A percentile compares a stretch with the other conserved stretches of the same genome.
These are phyloP conservation scores for Geotrichum reessii DNA, from an alignment of 1,139 yeast genomes.

Conservation along the genomic window DNA sequence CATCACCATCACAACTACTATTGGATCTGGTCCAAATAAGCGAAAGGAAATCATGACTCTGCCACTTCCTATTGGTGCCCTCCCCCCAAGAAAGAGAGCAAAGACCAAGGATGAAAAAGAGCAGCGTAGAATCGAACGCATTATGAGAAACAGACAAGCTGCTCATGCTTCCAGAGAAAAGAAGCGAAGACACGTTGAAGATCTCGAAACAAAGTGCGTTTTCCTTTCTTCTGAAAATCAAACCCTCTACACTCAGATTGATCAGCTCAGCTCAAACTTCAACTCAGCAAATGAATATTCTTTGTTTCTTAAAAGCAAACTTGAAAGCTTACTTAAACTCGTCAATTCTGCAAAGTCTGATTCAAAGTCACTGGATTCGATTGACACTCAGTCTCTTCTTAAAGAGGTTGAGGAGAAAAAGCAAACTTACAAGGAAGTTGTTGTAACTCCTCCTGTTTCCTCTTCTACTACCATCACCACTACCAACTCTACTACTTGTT, in stretches of 20 bases:
- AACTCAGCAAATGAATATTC: conserved; percentile 25
- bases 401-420: conserved; percentile 5
- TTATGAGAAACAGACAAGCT: conserved; percentile 88
- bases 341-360: conserved; percentile 27
- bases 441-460: neutral
- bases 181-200: conserved; percentile 88
- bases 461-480: conserved; percentile 5
- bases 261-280: conserved; percentile 24
- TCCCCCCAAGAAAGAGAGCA: conserved; percentile 95
- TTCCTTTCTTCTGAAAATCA: conserved; percentile 30
- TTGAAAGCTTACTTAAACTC: conserved; percentile 30
- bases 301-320: conserved; percentile 25
- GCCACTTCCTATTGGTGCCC: conserved; percentile 41
- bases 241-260: conserved; percentile 26
- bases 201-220: conserved; percentile 52
- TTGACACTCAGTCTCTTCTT: conserved; percentile 21
- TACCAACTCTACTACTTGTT: neutral
- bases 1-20: conserved; percentile 19
- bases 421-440: neutral
- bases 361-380: conserved; percentile 26
- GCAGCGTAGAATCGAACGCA: conserved; percentile 88
- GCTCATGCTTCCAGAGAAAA: conserved; percentile 97
- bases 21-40: conserved; percentile 24
- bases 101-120: conserved; percentile 96
- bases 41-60: conserved; percentile 31